Evolutionary conservation across 73 alveolate species (phyloP).

Genomic region (Tetrahymena elliotti): DNA sequence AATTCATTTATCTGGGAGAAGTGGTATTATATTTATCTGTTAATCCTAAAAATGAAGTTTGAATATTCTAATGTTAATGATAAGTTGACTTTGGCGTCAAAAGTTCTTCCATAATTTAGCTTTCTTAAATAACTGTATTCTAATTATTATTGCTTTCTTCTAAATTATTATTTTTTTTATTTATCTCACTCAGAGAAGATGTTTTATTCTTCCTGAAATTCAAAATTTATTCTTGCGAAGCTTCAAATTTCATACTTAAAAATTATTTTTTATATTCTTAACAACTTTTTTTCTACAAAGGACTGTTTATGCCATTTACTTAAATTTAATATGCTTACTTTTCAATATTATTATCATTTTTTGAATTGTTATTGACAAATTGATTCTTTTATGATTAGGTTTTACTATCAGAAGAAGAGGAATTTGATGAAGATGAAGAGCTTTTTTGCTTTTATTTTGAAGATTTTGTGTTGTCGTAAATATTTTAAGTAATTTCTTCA

Average conservation of each 20-base stretch:
- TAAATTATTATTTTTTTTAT: too few relatives aligned
- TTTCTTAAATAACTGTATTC: not conserved
- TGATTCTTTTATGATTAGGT: not conserved
- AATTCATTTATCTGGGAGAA: not conserved
- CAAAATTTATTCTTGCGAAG: not conserved
- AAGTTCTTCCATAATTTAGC: not conserved
- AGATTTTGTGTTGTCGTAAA: not conserved
- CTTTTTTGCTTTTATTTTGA: not conserved
- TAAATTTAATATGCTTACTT: too few relatives aligned
- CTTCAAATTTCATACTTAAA: not conserved
- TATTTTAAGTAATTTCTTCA: not conserved
- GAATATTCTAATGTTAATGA: too few relatives aligned
- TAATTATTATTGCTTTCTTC: not conserved
- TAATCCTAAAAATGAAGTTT: not conserved
- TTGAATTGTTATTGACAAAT: not conserved
- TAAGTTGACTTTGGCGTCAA: not conserved
- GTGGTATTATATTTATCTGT: not conserved
- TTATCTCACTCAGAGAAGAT: not conserved
- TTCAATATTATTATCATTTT: too few relatives aligned
- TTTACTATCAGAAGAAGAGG: not conserved
- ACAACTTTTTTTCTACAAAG: too few relatives aligned
- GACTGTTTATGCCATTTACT: not conserved
- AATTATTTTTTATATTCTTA: not conserved
- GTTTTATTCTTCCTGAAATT: not conserved
- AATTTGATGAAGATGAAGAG: not conserved